phyloP scores from a whole-genome alignment of 1,284 basidiomycete genomes.

The Leucoagaricus sp. region DNA sequence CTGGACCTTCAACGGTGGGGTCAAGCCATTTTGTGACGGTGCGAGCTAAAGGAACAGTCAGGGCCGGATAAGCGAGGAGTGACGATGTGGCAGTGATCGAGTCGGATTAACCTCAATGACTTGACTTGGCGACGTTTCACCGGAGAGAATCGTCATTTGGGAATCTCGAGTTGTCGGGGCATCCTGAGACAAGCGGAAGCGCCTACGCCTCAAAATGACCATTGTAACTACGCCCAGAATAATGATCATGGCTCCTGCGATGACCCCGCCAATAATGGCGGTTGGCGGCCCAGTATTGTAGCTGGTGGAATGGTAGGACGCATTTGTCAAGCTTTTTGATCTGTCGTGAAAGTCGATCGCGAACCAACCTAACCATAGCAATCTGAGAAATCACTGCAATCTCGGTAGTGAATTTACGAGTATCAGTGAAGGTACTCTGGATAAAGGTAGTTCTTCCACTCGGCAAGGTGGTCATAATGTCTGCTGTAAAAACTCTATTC shows the following conservation, averaged over 20 bases:
- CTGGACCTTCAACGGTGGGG: not conserved
- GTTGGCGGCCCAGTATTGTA: not conserved
- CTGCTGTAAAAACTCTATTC: not conserved
- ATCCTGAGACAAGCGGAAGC: slow-evolving; percentile 12
- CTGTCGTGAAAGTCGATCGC: not conserved
- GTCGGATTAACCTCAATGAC: no score
- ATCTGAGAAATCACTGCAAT: not conserved
- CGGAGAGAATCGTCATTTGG: no score
- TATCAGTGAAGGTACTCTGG: not conserved
- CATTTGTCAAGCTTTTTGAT: not conserved
- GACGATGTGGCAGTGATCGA: not conserved
- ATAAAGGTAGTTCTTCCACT: not conserved
- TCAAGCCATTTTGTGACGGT: not conserved
- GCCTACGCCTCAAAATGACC: slow-evolving; percentile 23
- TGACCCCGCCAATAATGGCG: slow-evolving; percentile 25
- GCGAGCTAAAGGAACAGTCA: not conserved
- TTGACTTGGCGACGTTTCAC: not conserved
- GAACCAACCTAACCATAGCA: not conserved
- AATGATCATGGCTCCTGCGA: slow-evolving; percentile 22
- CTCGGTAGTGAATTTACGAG: not conserved
- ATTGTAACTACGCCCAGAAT: slow-evolving; percentile 19
- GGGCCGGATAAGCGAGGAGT: not conserved
- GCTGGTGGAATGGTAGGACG: no score
- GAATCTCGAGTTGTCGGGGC: not conserved
- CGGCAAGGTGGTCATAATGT: not conserved